Base-by-base conservation (phyloP, 2,329 filamentous ascomycete species). In the Colletotrichum costaricense region DNA sequence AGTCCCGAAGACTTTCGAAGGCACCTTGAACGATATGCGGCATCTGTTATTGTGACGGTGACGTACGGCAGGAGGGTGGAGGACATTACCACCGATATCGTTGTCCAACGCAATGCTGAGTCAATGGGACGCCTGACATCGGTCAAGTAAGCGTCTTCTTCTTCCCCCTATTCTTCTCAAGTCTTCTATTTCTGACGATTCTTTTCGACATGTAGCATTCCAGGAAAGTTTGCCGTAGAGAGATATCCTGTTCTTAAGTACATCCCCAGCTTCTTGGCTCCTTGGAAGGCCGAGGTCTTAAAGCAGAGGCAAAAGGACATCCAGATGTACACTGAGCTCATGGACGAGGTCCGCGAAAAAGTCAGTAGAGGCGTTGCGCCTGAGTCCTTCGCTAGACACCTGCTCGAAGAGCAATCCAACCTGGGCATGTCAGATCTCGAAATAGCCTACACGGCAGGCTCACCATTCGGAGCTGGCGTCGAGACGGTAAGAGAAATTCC, bases 391-490 rank as follows among this genome's bases (percentile, higher is more conserved):
- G 83, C 84, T 0, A 84, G 80, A 1, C 81, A 86, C 5, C 80
- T 88, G 8, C 75, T 87, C 0, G 76, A 83, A 14, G 81, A 86
- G 33, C 83, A 85, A 16, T 78, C 80, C 0, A 82, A 78, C 19
- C 76, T 84, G 0, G 84, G 83, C 1, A 84, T 87, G 79, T 80
- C 80, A 0, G 82, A 84, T 46, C 74, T 85, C 0, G 86, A 88
- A 56, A 78, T 84, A 35, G 84, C 84, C 0, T 86, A 86, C 54
- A 80, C 83, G 0, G 83, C 84, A 0, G 86, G 85, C 2, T 84
- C 84, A 2, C 82, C 86, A 0, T 87, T 87, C 33, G 86, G 84
- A 0, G 84, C 84, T 0, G 84, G 84, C 0, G 83, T 85, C 0
- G 84, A 86, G 73, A 86, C 84, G 0, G 84, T 84, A 74, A 76